Base-by-base conservation (phyloP, 1,139 yeast species). In the Lipomyces yarrowii region DNA sequence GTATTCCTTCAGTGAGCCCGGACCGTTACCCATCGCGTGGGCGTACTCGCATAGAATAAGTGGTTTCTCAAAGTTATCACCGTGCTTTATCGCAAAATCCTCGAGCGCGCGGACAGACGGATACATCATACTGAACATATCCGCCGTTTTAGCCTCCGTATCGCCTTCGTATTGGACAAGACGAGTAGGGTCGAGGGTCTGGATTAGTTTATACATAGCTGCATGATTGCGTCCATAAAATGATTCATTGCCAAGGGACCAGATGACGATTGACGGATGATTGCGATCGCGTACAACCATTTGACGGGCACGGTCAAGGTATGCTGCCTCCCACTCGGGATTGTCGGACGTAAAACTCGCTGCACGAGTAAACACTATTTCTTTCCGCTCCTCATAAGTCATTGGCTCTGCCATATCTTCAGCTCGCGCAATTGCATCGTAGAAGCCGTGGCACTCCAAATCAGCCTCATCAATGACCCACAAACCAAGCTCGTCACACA, bases 221-320 rank as follows among this genome's bases (percentile, higher is more conserved):
- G 62, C 71, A 64, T 77, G 80, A 63, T 78, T 78, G n/a, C 64
- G 63, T 13, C 81, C 81, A 64, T 72, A 77, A 63, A 76, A 77
- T 3, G 80, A 70, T 69, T 78, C 81, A 62, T 78, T 78, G 13
- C 81, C 81, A n/a, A 78, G 73, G 3, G 81, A 78, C 80, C 80
- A 78, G 67, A 78, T 75, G 37, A 78, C 70, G 13, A 78, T 75
- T 42, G 75, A 74, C 2, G 81, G 77, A 37, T 78, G 79, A 66
- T 77, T 78, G 23, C 73, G 70, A 64, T 78, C 81, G 52, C 81
- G 71, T 57, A 73, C 69, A 1, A 76, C 77, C 61, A 78, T 67
- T 56, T 74, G 75, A n/a, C 61, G 63, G n/a, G 75, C 78, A 35
- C 81, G 73, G 62, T 78, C 81, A 2, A 78, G 69, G 62, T 78